Evolutionary conservation across 2,329 filamentous ascomycete genomes (phyloP).

Genomic region (Fusarium coffeatum): DNA sequence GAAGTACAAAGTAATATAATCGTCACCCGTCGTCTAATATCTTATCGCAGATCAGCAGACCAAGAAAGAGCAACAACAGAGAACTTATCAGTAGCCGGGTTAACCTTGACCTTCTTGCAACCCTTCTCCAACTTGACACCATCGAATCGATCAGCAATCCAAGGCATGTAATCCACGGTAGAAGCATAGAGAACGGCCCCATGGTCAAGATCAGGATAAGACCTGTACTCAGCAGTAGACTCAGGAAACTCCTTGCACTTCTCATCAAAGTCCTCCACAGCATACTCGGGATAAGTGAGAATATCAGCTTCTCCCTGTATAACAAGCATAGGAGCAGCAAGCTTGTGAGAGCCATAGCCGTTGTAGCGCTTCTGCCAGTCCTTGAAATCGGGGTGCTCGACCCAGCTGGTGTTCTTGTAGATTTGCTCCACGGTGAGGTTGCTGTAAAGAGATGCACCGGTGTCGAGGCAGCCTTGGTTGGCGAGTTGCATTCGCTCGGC

Average conservation of each 20-base stretch:
- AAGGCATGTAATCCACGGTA: background rate
- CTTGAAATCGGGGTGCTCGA: constrained; percentile 6
- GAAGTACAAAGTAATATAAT: background rate
- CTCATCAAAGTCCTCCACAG: constrained; percentile 7
- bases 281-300: constrained; percentile 3
- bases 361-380: constrained; percentile 31
- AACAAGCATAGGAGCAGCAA: constrained; percentile 25
- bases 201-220: constrained; percentile 8
- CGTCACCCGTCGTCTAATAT: rapidly evolving
- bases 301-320: constrained; percentile 17
- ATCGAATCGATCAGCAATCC: constrained; percentile 10
- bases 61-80: background rate
- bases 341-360: constrained; percentile 1
- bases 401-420: constrained; percentile 24
- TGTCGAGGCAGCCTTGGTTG: background rate
- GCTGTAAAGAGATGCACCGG: background rate
- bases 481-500: constrained; percentile 7
- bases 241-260: constrained; percentile 12
- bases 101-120: background rate
- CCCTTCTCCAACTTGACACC: constrained; percentile 6
- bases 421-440: background rate
- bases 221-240: background rate
- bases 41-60: background rate
- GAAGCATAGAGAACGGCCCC: background rate
- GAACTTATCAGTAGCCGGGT: background rate